A percentile compares a stretch with the other conserved stretches of the same genome.
Conservation (phyloP, 306 rosid genomes). For the Dicorynia guianensis region DNA sequence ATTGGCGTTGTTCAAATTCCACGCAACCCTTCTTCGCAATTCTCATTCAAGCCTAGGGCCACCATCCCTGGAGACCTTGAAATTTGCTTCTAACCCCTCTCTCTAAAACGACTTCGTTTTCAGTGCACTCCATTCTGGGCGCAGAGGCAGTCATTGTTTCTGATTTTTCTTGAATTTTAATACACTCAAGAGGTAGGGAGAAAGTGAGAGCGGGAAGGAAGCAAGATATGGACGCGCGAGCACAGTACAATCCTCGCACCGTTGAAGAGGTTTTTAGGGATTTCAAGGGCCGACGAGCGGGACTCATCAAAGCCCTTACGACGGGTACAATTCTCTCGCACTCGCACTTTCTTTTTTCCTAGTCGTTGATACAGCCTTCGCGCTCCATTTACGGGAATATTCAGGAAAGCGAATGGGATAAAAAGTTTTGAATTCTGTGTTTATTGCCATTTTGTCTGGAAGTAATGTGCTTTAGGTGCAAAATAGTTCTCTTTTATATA, state of each 20-base stretch:
- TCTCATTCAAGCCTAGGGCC: neutral
- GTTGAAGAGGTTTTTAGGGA: constrained; percentile 87
- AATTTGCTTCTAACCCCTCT: neutral
- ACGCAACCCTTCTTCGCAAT: neutral
- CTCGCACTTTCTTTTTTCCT: neutral
- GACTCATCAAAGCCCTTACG: constrained; percentile 86
- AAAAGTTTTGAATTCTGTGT: neutral
- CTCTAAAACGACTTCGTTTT: neutral
- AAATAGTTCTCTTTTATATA: neutral
- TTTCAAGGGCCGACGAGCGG: constrained; percentile 85
- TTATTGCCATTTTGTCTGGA: constrained; percentile 7
- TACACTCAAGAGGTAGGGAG: neutral
- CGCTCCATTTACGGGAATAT: constrained; percentile 16
- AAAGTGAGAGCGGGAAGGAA: constrained; percentile 13
- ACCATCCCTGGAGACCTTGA: neutral
- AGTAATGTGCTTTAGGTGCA: neutral
- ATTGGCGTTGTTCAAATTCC: neutral
- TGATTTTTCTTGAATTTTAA: constrained; percentile 32
- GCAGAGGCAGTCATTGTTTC: neutral
- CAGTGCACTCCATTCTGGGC: neutral
- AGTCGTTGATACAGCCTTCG: neutral
- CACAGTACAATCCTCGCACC: constrained; percentile 63
- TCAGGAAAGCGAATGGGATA: neutral
- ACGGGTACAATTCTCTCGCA: constrained; percentile 50
- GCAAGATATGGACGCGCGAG: constrained; percentile 55